These are phyloP conservation scores for Suillus bovinus DNA, from an alignment of 768 basidiomycete genomes.

Conservation along the genomic window DNA sequence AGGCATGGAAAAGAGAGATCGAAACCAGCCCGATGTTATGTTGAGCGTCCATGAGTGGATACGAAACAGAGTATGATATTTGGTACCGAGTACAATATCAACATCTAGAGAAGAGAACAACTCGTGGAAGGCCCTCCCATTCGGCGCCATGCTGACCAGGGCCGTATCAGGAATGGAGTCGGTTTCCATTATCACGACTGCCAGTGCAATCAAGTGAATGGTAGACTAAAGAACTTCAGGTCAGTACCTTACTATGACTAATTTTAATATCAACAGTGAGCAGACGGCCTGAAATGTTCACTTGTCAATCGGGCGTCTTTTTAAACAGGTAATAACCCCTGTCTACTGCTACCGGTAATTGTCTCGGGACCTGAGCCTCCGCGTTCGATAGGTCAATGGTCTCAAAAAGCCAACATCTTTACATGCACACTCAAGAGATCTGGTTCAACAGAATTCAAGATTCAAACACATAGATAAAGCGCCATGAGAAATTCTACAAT, in stretches of 20 bases:
- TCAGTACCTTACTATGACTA: not conserved
- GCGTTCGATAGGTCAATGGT: not conserved
- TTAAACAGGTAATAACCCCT: not conserved
- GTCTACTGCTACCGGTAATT: too few relatives aligned
- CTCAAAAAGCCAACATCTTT: not conserved
- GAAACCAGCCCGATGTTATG: slow-evolving; percentile 66
- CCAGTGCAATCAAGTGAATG: not conserved
- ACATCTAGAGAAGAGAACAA: slow-evolving; percentile 53
- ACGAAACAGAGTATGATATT: slow-evolving; percentile 52
- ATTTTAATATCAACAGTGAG: not conserved
- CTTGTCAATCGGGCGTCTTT: not conserved
- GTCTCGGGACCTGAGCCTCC: too few relatives aligned
- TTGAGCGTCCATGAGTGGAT: slow-evolving; percentile 62
- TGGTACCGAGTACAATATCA: slow-evolving; percentile 56
- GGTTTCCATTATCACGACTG: not conserved
- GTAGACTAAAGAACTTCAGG: not conserved
- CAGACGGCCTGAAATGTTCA: not conserved
- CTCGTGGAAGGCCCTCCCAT: slow-evolving; percentile 34
- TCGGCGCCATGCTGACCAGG: not conserved
- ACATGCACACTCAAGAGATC: not conserved
- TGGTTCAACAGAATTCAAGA: not conserved
- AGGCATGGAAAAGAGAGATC: slow-evolving; percentile 60
- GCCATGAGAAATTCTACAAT: too few relatives aligned
- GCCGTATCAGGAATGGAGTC: not conserved
- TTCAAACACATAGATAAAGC: not conserved